Conservation (phyloP, 208 protist species). For the Angomonas desouzai region DNA sequence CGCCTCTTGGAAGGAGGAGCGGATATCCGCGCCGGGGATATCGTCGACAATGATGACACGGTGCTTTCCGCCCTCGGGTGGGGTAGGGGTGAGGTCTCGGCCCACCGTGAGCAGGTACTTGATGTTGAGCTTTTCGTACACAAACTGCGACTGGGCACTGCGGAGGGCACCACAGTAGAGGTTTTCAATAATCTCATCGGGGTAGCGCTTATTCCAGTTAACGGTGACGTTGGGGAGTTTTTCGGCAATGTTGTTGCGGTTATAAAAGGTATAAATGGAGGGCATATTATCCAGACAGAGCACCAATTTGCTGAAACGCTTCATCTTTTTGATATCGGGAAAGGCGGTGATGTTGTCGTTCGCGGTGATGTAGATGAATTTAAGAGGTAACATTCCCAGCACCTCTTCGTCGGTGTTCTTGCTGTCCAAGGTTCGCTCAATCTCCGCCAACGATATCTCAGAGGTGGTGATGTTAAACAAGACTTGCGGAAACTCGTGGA, state of each 20-base stretch:
- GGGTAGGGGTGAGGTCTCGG: slow-evolving; percentile 57
- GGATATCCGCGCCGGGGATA: slow-evolving; percentile 79
- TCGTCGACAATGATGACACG: slow-evolving; percentile 79
- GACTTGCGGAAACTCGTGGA: slow-evolving; percentile 50
- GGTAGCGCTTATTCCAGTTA: slow-evolving; percentile 91
- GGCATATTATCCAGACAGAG: slow-evolving; percentile 87
- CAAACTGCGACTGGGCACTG: slow-evolving; percentile 78
- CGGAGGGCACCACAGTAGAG: slow-evolving; percentile 84
- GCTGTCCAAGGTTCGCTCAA: slow-evolving; percentile 1
- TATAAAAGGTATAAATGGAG: slow-evolving; percentile 60
- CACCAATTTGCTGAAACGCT: slow-evolving; percentile 49
- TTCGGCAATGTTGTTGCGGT: slow-evolving; percentile 36
- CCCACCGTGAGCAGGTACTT: slow-evolving; percentile 79
- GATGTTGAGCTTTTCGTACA: slow-evolving; percentile 84
- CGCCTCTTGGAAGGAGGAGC: slow-evolving; percentile 67
- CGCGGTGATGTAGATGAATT: slow-evolving; percentile 66
- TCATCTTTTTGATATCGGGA: slow-evolving; percentile 31
- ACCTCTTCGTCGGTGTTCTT: slow-evolving; percentile 16
- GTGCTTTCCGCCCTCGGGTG: slow-evolving; percentile 65
- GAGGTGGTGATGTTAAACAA: slow-evolving; percentile 50
- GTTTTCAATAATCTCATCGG: slow-evolving; percentile 75
- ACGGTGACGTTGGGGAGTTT: slow-evolving; percentile 70
- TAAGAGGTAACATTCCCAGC: slow-evolving; percentile 36
- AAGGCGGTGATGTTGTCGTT: slow-evolving; percentile 67
- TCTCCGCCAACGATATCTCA: neutral